phyloP scores from a whole-genome alignment of 345 rosid genomes.

The Bruguiera gymnorhiza region DNA sequence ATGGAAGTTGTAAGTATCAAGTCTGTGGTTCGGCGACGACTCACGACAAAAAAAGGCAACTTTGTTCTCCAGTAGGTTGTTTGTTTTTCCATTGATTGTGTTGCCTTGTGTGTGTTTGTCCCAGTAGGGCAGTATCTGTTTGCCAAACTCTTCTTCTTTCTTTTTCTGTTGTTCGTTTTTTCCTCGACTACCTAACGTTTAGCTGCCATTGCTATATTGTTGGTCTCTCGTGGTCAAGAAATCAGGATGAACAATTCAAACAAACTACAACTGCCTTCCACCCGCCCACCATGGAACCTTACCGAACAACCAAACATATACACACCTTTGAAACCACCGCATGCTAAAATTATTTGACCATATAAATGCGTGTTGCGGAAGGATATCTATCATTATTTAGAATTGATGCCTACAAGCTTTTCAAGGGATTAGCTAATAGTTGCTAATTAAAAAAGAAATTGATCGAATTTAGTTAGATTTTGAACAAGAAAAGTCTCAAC shows the following conservation, averaged over 20 bases:
- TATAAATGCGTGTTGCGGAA: neutral
- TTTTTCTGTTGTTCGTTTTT: no score
- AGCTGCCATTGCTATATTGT: neutral
- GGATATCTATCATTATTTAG: neutral
- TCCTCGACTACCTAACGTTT: no score
- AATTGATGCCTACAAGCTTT: neutral
- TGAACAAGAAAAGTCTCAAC: conserved; percentile 8
- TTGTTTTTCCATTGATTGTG: no score
- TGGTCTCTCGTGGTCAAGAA: conserved; percentile 12
- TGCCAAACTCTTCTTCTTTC: no score
- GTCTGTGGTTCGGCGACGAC: no score
- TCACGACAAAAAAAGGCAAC: no score
- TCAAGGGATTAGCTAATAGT: neutral
- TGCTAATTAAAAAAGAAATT: neutral
- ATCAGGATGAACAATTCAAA: conserved; percentile 29
- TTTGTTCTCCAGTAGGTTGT: no score
- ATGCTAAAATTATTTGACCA: conserved; percentile 1
- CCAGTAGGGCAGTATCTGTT: no score
- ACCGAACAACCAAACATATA: conserved; percentile 27
- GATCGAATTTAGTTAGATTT: neutral
- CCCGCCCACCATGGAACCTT: conserved; percentile 24
- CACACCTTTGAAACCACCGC: neutral
- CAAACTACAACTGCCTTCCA: conserved; percentile 28
- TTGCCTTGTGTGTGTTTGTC: no score
- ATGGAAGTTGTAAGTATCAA: no score